A percentile compares a stretch with the other conserved stretches of the same genome.
Conservation (phyloP, 2,329 filamentous ascomycete species). For the Aspergillus pseudotamarii region DNA sequence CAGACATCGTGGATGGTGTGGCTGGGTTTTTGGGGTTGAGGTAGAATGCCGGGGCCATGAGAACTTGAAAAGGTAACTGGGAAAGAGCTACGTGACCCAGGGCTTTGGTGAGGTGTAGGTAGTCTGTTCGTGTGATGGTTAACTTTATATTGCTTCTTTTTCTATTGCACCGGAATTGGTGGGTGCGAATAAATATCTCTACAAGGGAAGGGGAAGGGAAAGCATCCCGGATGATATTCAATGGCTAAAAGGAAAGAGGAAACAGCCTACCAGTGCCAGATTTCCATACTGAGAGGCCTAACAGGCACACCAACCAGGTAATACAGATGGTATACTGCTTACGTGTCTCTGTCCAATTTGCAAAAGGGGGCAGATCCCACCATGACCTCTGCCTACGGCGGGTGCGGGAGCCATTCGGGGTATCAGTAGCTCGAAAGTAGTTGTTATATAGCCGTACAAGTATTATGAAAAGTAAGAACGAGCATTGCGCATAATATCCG, state of each 20-base stretch:
- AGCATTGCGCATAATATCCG: constrained; percentile 59
- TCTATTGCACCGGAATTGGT: background rate
- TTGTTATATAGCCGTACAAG: constrained; percentile 37
- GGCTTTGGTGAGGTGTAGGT: constrained; percentile 65
- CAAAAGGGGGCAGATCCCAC: constrained; percentile 48
- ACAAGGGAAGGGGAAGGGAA: background rate
- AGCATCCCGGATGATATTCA: background rate
- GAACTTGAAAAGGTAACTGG: constrained; percentile 62
- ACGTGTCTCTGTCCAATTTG: constrained; percentile 52
- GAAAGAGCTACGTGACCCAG: constrained; percentile 62
- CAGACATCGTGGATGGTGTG: constrained; percentile 51
- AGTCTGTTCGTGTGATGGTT: constrained; percentile 49
- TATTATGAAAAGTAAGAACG: constrained; percentile 51
- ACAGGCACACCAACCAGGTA: constrained; percentile 56
- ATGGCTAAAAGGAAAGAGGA: background rate
- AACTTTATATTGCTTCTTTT: background rate
- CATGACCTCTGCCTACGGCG: constrained; percentile 36
- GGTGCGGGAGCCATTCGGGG: constrained; percentile 7
- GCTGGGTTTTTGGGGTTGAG: constrained; percentile 50
- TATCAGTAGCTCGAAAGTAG: constrained; percentile 9
- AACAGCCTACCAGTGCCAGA: constrained; percentile 56
- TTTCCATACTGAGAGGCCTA: constrained; percentile 52
- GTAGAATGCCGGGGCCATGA: constrained; percentile 50
- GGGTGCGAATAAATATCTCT: background rate
- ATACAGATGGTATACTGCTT: constrained; percentile 53